Evolutionary conservation across 2,329 filamentous ascomycete genomes (phyloP).

Genomic region (Lecanicillium sp.): DNA sequence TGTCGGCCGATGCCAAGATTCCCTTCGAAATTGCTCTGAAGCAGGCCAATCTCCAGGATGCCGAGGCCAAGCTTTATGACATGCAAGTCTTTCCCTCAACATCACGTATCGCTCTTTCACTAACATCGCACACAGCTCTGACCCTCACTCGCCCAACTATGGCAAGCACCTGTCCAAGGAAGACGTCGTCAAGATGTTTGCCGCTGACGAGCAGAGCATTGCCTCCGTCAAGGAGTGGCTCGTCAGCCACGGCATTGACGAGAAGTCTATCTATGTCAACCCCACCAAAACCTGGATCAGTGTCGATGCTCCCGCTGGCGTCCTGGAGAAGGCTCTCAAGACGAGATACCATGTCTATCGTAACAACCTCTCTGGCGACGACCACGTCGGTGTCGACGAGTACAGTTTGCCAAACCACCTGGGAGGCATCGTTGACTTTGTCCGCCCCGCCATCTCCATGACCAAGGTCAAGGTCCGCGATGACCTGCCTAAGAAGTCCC

Average conservation of each 20-base stretch:
- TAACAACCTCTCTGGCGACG: conserved; percentile 27
- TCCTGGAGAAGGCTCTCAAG: conserved; percentile 47
- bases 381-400: conserved; percentile 35
- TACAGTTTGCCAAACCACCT: conserved; percentile 35
- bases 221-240: conserved; percentile 49
- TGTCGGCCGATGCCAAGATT: conserved; percentile 19
- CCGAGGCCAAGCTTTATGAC: conserved; percentile 36
- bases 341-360: conserved; percentile 48
- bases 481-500: neutral
- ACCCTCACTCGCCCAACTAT: conserved; percentile 39
- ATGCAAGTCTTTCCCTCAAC: conserved; percentile 22
- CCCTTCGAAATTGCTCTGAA: conserved; percentile 38
- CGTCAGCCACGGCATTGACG: conserved; percentile 42
- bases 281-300: conserved; percentile 47
- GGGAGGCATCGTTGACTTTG: conserved; percentile 33
- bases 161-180: conserved; percentile 41
- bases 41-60: conserved; percentile 40
- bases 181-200: conserved; percentile 38
- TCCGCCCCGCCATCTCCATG: conserved; percentile 35
- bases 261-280: conserved; percentile 42
- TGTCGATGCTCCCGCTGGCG: conserved; percentile 47
- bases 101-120: too few relatives aligned
- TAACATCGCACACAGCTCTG: conserved; percentile 20
- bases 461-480: conserved; percentile 21
- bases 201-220: conserved; percentile 38